phyloP scores from a whole-genome alignment of 2,329 filamentous ascomycete genomes.

The Byssoonygena ceratinophila region DNA sequence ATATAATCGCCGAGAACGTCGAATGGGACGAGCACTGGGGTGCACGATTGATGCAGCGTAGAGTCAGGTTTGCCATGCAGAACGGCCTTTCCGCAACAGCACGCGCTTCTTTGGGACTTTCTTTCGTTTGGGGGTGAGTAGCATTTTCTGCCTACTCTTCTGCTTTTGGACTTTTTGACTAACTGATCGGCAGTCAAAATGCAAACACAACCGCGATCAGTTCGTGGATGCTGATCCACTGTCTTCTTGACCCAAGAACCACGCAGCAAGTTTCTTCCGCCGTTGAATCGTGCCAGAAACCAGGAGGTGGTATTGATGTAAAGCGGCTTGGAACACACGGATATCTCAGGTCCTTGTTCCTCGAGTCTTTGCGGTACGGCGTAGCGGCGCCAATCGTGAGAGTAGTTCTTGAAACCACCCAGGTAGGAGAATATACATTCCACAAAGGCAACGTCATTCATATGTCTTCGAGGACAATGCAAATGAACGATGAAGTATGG shows the following conservation, averaged over 20 bases:
- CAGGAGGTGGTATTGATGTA: slow-evolving; percentile 12
- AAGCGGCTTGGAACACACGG: slow-evolving; percentile 7
- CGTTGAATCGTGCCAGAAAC: slow-evolving; percentile 3
- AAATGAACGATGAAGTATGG: slow-evolving; percentile 13
- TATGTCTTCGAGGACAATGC: slow-evolving; percentile 10
- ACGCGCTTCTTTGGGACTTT: slow-evolving; percentile 9
- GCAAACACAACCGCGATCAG: slow-evolving; percentile 11
- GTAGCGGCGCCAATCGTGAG: slow-evolving; percentile 12
- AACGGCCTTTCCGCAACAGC: slow-evolving; percentile 11
- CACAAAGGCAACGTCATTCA: slow-evolving; percentile 11
- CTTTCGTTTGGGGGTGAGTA: slow-evolving; percentile 14
- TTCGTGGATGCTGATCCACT: slow-evolving; percentile 13
- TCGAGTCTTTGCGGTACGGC: slow-evolving; percentile 11
- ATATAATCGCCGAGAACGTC: slow-evolving; percentile 26
- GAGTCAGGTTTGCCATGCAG: slow-evolving; percentile 3
- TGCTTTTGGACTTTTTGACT: no score
- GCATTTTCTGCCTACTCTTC: neutral
- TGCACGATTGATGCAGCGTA: slow-evolving; percentile 7
- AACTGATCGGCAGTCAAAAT: slow-evolving; percentile 14
- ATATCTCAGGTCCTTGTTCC: slow-evolving; percentile 14
- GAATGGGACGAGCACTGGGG: slow-evolving; percentile 18
- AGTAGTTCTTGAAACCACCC: slow-evolving; percentile 11
- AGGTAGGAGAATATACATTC: slow-evolving; percentile 13
- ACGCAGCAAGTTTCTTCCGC: neutral
- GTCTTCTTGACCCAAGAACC: slow-evolving; percentile 6